phyloP scores from a whole-genome alignment of 2,329 filamentous ascomycete genomes.

The Purpureocillium takamizusanense region DNA sequence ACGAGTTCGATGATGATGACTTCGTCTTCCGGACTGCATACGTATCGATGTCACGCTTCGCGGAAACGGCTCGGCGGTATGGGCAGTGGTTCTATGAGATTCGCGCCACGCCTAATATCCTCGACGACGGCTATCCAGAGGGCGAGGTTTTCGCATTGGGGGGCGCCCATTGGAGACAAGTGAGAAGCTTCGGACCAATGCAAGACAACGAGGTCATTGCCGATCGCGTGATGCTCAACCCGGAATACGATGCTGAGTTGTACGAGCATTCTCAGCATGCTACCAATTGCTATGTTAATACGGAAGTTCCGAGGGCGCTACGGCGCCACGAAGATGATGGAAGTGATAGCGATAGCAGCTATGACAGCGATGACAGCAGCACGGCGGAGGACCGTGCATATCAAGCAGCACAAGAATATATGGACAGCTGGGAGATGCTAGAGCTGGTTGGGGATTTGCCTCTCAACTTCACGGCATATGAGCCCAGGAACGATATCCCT shows the following conservation, averaged over 20 bases:
- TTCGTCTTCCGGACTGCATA: constrained; percentile 1
- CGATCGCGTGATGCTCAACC: not conserved
- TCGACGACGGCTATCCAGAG: constrained; percentile 3
- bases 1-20: not conserved
- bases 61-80: not conserved
- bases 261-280: not conserved
- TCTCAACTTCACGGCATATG: not conserved
- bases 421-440: not conserved
- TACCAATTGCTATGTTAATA: not conserved
- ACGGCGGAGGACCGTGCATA: not conserved
- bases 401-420: not conserved
- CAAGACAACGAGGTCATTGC: not conserved
- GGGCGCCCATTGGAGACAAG: constrained; percentile 4
- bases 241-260: not conserved
- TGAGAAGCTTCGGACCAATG: constrained; percentile 4
- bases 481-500: not conserved
- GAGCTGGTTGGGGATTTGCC: not conserved
- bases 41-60: constrained; percentile 1
- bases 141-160: constrained; percentile 4
- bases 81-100: constrained; percentile 7
- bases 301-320: not conserved
- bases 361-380: no score
- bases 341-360: no score
- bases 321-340: not conserved
- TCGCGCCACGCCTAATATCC: constrained; percentile 3